Percentiles rank a stretch among this genome's conserved stretches.
These are phyloP conservation scores for Dactylis glomerata DNA, from an alignment of 176 grass and related monocot genomes.

Conservation along the genomic window DNA sequence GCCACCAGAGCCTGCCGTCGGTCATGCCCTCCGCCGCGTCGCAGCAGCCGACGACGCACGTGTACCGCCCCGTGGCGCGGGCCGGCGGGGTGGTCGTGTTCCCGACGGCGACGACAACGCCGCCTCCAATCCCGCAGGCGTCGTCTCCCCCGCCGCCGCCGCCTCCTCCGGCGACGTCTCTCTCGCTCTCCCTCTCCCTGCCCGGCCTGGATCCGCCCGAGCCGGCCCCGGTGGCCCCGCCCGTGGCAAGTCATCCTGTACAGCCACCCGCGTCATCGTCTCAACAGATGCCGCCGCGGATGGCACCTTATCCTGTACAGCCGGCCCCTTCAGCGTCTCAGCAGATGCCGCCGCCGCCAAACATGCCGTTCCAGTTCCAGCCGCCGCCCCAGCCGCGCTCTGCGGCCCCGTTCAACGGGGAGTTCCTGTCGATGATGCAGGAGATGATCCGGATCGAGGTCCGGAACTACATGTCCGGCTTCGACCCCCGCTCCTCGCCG, in stretches of 20 bases:
- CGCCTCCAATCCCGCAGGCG: not conserved
- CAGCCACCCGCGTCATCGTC: not conserved
- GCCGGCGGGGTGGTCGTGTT: conserved; percentile 52
- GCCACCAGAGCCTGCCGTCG: conserved; percentile 56
- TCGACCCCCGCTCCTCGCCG: conserved; percentile 7
- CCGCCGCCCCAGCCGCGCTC: not conserved
- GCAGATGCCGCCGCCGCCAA: conserved; percentile 3
- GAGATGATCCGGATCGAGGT: conserved; percentile 95
- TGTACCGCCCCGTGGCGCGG: conserved; percentile 63
- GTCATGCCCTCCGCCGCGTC: conserved; percentile 24
- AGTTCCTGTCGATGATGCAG: conserved; percentile 77
- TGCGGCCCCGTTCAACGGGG: conserved; percentile 31
- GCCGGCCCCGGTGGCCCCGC: not conserved
- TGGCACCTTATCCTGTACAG: not conserved
- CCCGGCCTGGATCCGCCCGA: conserved; percentile 39
- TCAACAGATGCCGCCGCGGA: conserved; percentile 11
- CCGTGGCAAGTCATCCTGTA: not conserved
- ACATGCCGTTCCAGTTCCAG: conserved; percentile 9
- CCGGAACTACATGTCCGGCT: conserved; percentile 70
- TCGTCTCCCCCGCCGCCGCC: conserved; percentile 1
- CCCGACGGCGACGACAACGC: conserved; percentile 13
- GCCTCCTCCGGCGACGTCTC: conserved; percentile 40
- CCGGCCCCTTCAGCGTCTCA: not conserved
- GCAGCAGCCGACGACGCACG: not conserved
- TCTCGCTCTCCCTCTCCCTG: conserved; percentile 76